Conservation (phyloP, 106 monocot genomes). For the Agapanthus africanus region DNA sequence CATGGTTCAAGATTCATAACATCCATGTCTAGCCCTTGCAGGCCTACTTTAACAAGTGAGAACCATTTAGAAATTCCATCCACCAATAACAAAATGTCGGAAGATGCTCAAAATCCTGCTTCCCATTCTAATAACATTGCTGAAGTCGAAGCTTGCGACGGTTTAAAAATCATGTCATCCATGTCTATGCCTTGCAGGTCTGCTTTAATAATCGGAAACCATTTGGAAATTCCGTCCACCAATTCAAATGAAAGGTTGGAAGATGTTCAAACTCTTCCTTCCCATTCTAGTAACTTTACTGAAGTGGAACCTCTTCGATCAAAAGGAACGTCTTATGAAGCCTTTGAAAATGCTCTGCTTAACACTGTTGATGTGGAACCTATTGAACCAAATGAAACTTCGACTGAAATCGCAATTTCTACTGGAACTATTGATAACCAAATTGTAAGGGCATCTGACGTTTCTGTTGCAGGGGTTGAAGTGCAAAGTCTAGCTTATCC, state of each 20-base stretch:
- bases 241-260: not conserved
- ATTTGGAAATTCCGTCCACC: constrained; percentile 6
- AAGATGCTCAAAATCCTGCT: not conserved
- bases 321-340: not conserved
- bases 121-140: no score
- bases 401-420: not conserved
- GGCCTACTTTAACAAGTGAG: constrained; percentile 5
- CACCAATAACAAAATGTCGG: not conserved
- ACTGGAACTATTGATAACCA: not conserved
- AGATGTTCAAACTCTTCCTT: not conserved
- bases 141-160: constrained; percentile 5
- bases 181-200: not conserved
- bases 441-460: no score
- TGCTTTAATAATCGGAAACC: constrained; percentile 1
- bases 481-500: not conserved
- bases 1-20: constrained; percentile 3
- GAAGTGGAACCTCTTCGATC: not conserved
- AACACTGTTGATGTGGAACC: not conserved
- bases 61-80: constrained; percentile 10
- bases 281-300: not conserved
- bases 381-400: not conserved
- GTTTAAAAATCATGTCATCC: not conserved
- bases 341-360: not conserved
- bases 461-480: no score
- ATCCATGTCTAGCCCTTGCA: not conserved